These are phyloP conservation scores for Hyaloscypha bicolor DNA, from an alignment of 495 filamentous ascomycete genomes.

Conservation along the genomic window DNA sequence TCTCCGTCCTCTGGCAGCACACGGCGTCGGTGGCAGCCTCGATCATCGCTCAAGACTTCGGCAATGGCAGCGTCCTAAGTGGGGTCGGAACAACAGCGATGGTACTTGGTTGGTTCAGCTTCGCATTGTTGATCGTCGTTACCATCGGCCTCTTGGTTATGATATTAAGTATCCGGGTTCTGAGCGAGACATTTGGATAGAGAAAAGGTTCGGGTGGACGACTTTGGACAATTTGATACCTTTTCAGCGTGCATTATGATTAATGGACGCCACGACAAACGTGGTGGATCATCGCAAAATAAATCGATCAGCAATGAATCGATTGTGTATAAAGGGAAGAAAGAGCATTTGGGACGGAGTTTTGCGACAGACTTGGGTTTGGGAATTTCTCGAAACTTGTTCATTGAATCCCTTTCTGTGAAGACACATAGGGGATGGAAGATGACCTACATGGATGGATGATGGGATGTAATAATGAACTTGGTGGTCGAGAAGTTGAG, in stretches of 20 bases:
- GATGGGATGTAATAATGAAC: slow-evolving; percentile 29
- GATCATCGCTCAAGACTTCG: slow-evolving; percentile 90
- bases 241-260: slow-evolving; percentile 33
- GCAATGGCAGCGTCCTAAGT: slow-evolving; percentile 87
- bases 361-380: slow-evolving; percentile 19
- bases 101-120: slow-evolving; percentile 97
- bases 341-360: slow-evolving; percentile 35
- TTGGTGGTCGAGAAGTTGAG: slow-evolving; percentile 12
- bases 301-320: not conserved
- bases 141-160: slow-evolving; percentile 94
- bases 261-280: slow-evolving; percentile 16
- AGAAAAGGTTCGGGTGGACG: slow-evolving; percentile 6
- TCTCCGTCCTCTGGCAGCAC: slow-evolving; percentile 78
- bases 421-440: slow-evolving; percentile 2
- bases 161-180: slow-evolving; percentile 83
- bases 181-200: slow-evolving; percentile 32
- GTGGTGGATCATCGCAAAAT: not conserved
- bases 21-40: slow-evolving; percentile 93
- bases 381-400: slow-evolving; percentile 15
- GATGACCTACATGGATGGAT: slow-evolving; percentile 14
- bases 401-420: not conserved
- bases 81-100: slow-evolving; percentile 92
- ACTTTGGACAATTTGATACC: slow-evolving; percentile 21
- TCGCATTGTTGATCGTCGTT: slow-evolving; percentile 86
- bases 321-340: slow-evolving; percentile 30